These are phyloP conservation scores for Epithele typhae DNA, from an alignment of 768 basidiomycete genomes.

Conservation along the genomic window DNA sequence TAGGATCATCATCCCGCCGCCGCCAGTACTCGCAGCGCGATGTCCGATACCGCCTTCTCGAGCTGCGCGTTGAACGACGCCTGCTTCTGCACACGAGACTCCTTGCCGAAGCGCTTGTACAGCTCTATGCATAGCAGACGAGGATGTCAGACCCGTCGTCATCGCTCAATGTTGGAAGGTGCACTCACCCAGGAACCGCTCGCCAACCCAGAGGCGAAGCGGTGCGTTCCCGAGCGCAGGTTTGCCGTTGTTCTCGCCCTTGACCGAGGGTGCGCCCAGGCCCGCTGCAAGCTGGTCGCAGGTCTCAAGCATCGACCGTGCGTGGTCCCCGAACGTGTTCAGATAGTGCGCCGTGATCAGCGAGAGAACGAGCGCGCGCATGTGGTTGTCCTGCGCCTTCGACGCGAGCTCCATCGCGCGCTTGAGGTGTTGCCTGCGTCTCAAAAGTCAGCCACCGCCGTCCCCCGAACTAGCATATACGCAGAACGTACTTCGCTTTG, in stretches of 20 bases:
- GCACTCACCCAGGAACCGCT: constrained; percentile 57
- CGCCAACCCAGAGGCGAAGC: constrained; percentile 68
- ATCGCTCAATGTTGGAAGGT: not conserved
- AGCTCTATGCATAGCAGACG: constrained; percentile 52
- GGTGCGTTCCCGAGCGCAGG: constrained; percentile 52
- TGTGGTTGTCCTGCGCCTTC: constrained; percentile 61
- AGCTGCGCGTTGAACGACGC: constrained; percentile 36
- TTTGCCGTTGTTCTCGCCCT: constrained; percentile 13
- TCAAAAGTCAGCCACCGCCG: not conserved
- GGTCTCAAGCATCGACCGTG: constrained; percentile 58
- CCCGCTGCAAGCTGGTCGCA: constrained; percentile 71
- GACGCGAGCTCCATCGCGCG: constrained; percentile 55
- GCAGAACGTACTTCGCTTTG: constrained; percentile 51
- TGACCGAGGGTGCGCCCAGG: constrained; percentile 45
- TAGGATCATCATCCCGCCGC: no score
- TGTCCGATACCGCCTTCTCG: constrained; percentile 15
- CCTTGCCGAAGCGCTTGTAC: constrained; percentile 52
- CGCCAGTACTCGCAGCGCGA: constrained; percentile 14
- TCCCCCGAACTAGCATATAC: not conserved
- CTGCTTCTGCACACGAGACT: constrained; percentile 43
- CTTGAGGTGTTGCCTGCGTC: constrained; percentile 51
- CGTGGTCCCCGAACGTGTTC: constrained; percentile 67
- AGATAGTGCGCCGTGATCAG: constrained; percentile 68
- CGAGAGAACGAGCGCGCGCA: constrained; percentile 66
- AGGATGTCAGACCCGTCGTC: not conserved